Evolutionary conservation across 108 stramenopile genomes (phyloP).

Genomic region (Seminavis robusta): DNA sequence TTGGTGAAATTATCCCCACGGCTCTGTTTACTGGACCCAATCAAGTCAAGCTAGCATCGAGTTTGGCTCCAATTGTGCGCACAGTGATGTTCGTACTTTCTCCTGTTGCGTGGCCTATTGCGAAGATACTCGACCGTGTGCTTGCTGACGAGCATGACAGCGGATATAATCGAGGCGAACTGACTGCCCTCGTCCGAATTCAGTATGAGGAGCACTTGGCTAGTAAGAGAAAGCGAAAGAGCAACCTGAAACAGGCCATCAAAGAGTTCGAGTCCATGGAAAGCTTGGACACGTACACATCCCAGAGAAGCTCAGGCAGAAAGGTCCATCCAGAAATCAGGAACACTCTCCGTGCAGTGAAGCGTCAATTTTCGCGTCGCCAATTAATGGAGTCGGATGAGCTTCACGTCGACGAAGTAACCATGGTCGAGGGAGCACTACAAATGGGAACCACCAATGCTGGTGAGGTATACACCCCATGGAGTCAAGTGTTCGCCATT

Average conservation of each 20-base stretch:
- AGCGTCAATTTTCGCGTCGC: neutral
- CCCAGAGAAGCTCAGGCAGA: conserved; percentile 27
- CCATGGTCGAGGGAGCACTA: conserved; percentile 77
- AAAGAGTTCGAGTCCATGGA: neutral
- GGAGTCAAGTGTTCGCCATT: conserved; percentile 51
- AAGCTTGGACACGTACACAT: conserved; percentile 6
- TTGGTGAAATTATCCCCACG: conserved; percentile 80
- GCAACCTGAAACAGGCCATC: neutral
- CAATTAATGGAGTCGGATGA: neutral
- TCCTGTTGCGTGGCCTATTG: conserved; percentile 89
- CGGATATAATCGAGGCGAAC: conserved; percentile 54
- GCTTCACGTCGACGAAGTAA: conserved; percentile 62
- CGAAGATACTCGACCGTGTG: conserved; percentile 69
- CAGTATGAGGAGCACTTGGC: conserved; percentile 79
- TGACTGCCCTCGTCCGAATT: conserved; percentile 71
- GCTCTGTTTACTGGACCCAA: conserved; percentile 92
- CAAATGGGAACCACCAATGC: conserved; percentile 64
- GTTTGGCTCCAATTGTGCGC: conserved; percentile 75
- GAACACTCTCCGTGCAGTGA: neutral
- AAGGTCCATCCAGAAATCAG: conserved; percentile 11
- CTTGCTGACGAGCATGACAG: conserved; percentile 42
- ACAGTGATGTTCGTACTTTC: conserved; percentile 70
- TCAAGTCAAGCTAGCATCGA: conserved; percentile 77
- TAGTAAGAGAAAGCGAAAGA: conserved; percentile 27
- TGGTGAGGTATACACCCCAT: conserved; percentile 54